phyloP scores from a whole-genome alignment of 2,329 filamentous ascomycete genomes.

The Aureobasidium lini region DNA sequence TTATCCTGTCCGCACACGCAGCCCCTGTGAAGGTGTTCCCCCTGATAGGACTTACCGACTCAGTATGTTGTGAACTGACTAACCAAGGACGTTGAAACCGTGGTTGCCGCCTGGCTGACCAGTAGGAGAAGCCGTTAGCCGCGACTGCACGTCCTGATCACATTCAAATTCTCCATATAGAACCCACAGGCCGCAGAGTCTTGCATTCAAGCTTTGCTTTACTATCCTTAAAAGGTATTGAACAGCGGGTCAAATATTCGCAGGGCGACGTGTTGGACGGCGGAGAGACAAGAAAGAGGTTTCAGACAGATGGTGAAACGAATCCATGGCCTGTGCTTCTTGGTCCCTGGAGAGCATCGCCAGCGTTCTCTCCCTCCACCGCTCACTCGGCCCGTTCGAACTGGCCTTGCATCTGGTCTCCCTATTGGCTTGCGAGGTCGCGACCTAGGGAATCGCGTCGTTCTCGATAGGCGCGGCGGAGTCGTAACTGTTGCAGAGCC shows the following conservation, averaged over 20 bases:
- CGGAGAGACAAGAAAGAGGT: not conserved
- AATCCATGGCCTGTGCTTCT: not conserved
- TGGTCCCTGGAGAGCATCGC: slow-evolving; percentile 1
- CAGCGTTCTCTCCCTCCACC: not conserved
- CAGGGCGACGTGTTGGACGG: not conserved
- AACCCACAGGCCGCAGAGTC: not conserved
- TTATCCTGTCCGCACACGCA: not conserved
- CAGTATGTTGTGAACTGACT: slow-evolving; percentile 4
- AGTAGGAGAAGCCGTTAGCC: slow-evolving; percentile 8
- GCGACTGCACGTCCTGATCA: not conserved
- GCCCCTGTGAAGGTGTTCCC: not conserved
- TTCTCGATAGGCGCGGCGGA: not conserved
- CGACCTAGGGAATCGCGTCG: not conserved
- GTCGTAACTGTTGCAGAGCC: not conserved
- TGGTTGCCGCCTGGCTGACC: slow-evolving; percentile 9
- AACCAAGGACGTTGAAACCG: slow-evolving; percentile 1
- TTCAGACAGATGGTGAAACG: slow-evolving; percentile 9
- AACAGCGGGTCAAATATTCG: not conserved
- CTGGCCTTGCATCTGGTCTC: slow-evolving; percentile 1
- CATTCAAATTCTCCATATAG: not conserved
- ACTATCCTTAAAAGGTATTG: not conserved
- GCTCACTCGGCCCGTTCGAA: not conserved
- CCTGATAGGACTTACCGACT: slow-evolving; percentile 9
- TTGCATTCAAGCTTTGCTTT: not conserved
- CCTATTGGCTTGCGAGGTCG: not conserved